Percentiles rank a stretch among this genome's conserved stretches.
phyloP scores from a whole-genome alignment of 1,284 basidiomycete species.

The Volvariella surrecta region DNA sequence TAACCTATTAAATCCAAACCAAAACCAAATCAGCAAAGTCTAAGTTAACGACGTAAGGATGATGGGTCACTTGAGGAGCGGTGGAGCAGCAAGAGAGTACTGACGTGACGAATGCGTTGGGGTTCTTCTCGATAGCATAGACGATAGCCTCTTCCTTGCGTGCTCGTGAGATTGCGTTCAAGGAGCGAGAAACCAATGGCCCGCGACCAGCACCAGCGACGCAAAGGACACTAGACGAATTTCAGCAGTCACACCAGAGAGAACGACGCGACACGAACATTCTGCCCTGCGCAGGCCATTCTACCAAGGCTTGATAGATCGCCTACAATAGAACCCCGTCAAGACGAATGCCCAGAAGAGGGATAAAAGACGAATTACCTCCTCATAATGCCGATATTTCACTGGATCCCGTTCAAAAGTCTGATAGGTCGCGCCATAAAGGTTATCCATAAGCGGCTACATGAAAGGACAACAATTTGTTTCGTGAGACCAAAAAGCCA shows the following conservation, averaged over 20 bases:
- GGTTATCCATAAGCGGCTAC: slow-evolving; percentile 94
- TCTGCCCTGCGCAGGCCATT: slow-evolving; percentile 49
- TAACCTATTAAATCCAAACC: slow-evolving; percentile 41
- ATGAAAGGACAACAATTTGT: slow-evolving; percentile 8
- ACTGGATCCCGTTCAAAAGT: slow-evolving; percentile 97
- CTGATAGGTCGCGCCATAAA: slow-evolving; percentile 93
- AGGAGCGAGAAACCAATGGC: slow-evolving; percentile 82
- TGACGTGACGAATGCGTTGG: slow-evolving; percentile 87
- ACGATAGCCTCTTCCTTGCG: slow-evolving; percentile 51
- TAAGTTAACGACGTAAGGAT: slow-evolving; percentile 39
- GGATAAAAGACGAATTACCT: slow-evolving; percentile 37
- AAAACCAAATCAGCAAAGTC: slow-evolving; percentile 59
- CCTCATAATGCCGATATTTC: slow-evolving; percentile 94
- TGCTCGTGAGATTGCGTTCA: slow-evolving; percentile 73
- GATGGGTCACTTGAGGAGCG: slow-evolving; percentile 2
- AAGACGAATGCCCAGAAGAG: slow-evolving; percentile 2
- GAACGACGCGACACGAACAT: slow-evolving; percentile 35
- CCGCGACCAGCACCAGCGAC: slow-evolving; percentile 96
- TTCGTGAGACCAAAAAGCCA: background rate
- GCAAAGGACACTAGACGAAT: slow-evolving; percentile 58
- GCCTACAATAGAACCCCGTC: slow-evolving; percentile 38
- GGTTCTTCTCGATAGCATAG: slow-evolving; percentile 96
- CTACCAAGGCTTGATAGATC: slow-evolving; percentile 73
- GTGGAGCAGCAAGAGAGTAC: slow-evolving; percentile 20
- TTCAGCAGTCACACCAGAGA: background rate